phyloP scores from a whole-genome alignment of 495 filamentous ascomycete species.

The Lasiosphaeriaceae sp. region DNA sequence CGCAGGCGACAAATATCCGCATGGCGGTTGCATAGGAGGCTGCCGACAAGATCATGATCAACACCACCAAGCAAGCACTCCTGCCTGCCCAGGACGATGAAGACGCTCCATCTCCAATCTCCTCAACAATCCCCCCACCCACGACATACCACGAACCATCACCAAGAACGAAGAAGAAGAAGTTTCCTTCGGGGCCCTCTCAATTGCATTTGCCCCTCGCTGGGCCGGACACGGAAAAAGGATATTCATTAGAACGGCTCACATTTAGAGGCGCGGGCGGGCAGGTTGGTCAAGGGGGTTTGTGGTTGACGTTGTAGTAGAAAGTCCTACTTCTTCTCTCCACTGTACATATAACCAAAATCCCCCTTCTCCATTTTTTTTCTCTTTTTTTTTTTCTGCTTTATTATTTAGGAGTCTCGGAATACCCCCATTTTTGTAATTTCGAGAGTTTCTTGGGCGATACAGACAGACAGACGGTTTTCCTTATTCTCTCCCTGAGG shows the following conservation, averaged over 20 bases:
- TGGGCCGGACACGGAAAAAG: background rate
- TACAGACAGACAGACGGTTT: no score
- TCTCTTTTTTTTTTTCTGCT: background rate
- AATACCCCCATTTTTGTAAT: constrained; percentile 12
- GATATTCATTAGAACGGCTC: constrained; percentile 8
- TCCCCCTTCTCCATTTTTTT: constrained; percentile 1
- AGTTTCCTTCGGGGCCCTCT: background rate
- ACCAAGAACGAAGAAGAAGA: background rate
- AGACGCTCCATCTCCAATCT: background rate
- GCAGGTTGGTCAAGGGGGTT: background rate
- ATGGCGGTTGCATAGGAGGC: constrained; percentile 12
- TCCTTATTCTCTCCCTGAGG: background rate
- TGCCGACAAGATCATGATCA: background rate
- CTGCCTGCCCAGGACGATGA: background rate
- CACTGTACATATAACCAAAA: background rate
- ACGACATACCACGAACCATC: constrained; percentile 5
- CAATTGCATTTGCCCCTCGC: background rate
- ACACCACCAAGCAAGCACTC: background rate
- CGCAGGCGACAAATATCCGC: constrained; percentile 28
- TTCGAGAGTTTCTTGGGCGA: no score
- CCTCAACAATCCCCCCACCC: background rate
- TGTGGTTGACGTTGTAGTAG: background rate
- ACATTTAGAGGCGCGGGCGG: constrained; percentile 5
- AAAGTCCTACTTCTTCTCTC: background rate
- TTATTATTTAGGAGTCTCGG: constrained; percentile 1